Conservation (phyloP, 805 yeast genomes). For the Kodamaea kaohsiungensis region DNA sequence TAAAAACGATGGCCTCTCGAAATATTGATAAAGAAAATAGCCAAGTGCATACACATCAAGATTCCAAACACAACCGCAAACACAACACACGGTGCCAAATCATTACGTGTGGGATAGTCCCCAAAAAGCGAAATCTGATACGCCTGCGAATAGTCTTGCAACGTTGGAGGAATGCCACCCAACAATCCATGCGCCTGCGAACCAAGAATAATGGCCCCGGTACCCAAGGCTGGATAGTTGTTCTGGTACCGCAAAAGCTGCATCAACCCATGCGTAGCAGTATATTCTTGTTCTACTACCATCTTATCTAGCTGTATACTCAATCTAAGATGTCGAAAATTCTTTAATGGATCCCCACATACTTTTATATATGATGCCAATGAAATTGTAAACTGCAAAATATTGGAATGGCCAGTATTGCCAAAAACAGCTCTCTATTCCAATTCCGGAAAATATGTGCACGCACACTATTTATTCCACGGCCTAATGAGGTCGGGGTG, state of each 20-base stretch:
- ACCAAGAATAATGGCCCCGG: constrained; percentile 26
- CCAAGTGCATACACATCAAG: constrained; percentile 47
- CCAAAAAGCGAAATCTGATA: constrained; percentile 60
- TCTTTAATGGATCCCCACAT: too few relatives aligned
- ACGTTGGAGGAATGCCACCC: constrained; percentile 43
- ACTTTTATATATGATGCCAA: neutral
- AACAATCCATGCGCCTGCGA: constrained; percentile 33
- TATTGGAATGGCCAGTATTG: neutral
- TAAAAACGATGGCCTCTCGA: constrained; percentile 62
- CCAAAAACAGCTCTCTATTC: neutral
- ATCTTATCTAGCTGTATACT: neutral
- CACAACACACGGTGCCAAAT: constrained; percentile 60
- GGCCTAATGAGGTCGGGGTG: neutral
- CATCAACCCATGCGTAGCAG: constrained; percentile 33
- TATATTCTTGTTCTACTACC: constrained; percentile 16
- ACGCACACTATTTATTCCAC: neutral
- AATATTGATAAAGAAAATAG: constrained; percentile 48
- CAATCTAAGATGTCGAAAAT: neutral
- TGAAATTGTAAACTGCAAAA: neutral
- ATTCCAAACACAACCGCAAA: constrained; percentile 55
- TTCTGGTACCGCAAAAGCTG: constrained; percentile 28
- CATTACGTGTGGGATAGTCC: constrained; percentile 54
- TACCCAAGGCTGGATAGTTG: constrained; percentile 33
- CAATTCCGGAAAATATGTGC: constrained; percentile 1
- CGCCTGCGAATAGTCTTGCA: constrained; percentile 37